Base-by-base conservation (phyloP, 176 grass and related monocot genomes). In the Thinopyrum elongatum region DNA sequence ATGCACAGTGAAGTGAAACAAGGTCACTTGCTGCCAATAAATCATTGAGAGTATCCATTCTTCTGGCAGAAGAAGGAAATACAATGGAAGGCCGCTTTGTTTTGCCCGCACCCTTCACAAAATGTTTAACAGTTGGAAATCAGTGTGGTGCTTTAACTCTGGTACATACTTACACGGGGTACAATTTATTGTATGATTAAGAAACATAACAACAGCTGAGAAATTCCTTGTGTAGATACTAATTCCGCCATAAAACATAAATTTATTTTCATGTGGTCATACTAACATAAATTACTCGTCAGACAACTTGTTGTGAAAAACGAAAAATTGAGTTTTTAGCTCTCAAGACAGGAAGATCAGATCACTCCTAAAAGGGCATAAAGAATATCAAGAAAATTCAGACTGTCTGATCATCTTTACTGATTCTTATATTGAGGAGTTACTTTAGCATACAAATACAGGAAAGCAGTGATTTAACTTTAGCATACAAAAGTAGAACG, bases 31-130 rank as follows among this genome's bases (percentile, higher is more conserved):
- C 96, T 64, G 96, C 90, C 77, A 98, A 83, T 76, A 98, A 89
- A 92, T 98, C 96, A 74, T 92, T 95, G 61, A 98, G 89, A 53
- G 93, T 98, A 67, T 98, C 96, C 96, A 94, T 98, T 90, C 96
- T 98, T 87, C 92, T 92, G 38, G 93, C 86, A 60, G 93, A 76
- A 79, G 93, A 87, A 86, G 96, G 96, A 88, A 94, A 98, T 82
- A 93, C 39, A 79, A 92, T 91, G 63, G 93, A 89, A 82, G 96
- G 90, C 22, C 90, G 79, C 66, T 89, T 94, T 70, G 84, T 78
- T 84, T 92, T 94, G 77, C 82, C 79, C 86, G 80, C 91, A 73
- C 63, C 82, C 92, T 98, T 83, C 76, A 89, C 47, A 84, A 60
- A 86, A 83, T 49, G 42, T 27, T 90, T 70, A 47, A 29, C 17